Base-by-base conservation (phyloP, 1,284 basidiomycete species). In the Tylopilus sp. region DNA sequence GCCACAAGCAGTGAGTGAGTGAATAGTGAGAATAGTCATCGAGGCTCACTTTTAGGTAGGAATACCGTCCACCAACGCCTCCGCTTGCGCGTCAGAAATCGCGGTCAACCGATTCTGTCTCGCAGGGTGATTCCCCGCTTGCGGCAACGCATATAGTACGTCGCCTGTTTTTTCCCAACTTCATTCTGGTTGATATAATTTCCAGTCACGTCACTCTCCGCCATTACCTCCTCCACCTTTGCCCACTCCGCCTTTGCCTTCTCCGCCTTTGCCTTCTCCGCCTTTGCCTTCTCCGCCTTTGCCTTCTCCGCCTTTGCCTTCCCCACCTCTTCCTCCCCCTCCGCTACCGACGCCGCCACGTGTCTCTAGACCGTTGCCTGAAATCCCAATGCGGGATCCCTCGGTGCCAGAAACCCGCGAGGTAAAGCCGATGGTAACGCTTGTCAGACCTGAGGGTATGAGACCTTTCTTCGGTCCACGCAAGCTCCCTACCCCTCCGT, bases 31-130 rank as follows among this genome's bases (percentile, higher is more conserved):
- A 46, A 36, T 48, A 35, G 23, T 40, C 23, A 34, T 49, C 23
- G 16, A 25, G 30, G 48, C 45, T 49, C 42, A 50, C 37, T 34
- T 19, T 37, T 56, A 13, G 34, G 10, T 54, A 80, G 79, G 63
- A 68, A 37, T 80, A 77, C 59, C 72, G 78, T 19, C 77, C 79
- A 36, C 79, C 79, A 13, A 81, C 79, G 2, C 79, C 78, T 2
- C 79, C 78, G n/a, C 64, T 78, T 43, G 71, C 68, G 19, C 68
- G 67, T 50, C 71, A 66, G 53, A 67, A 66, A 54, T 67, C 59
- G 34, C 65, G 64, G 21, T 57, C 63, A 13, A 46, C 49, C 11
- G 61, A 67, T 31, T 60, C 55, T 21, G 0, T 52, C 33, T 61
- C 58, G 29, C 57, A 59, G 25, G 39, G 55, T 38, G 64, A 71